Percentiles rank a stretch among this genome's conserved stretches.
Evolutionary conservation across 371 early-diverging fungal species (phyloP).

Genomic region (Mortierella sp.): DNA sequence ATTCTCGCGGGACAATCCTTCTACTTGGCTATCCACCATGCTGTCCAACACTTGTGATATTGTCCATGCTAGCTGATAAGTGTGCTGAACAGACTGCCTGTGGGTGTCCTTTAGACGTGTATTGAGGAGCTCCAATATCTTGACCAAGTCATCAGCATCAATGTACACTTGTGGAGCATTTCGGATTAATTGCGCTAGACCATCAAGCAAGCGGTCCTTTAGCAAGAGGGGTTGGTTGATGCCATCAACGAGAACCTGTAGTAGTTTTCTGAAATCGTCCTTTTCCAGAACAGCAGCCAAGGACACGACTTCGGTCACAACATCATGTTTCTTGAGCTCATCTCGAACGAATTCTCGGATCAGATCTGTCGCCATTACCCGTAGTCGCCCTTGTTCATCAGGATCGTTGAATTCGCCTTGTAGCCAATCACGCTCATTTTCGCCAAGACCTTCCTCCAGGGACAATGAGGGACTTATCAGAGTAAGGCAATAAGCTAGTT

Average conservation of each 20-base stretch:
- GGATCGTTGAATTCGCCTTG: not conserved
- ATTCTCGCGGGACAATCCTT: not conserved
- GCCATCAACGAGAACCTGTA: not conserved
- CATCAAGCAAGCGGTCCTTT: not conserved
- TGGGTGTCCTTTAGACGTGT: no score
- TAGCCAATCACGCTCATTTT: not conserved
- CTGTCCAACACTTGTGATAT: not conserved
- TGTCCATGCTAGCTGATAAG: not conserved
- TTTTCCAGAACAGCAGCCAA: not conserved
- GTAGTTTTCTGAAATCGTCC: not conserved
- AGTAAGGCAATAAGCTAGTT: not conserved
- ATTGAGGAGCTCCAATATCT: no score
- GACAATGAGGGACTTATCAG: not conserved
- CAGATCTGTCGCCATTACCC: not conserved
- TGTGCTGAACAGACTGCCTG: not conserved
- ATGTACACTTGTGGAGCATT: not conserved
- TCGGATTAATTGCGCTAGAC: not conserved
- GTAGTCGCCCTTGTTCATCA: not conserved
- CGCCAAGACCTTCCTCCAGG: not conserved
- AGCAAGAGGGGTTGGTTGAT: not conserved
- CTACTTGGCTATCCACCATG: not conserved
- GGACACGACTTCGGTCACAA: no score
- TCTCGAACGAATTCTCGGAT: not conserved
- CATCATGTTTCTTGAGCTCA: not conserved
- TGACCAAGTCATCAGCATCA: not conserved